Base-by-base conservation (phyloP, 257 asterid species). In the Cruciata laevipes region DNA sequence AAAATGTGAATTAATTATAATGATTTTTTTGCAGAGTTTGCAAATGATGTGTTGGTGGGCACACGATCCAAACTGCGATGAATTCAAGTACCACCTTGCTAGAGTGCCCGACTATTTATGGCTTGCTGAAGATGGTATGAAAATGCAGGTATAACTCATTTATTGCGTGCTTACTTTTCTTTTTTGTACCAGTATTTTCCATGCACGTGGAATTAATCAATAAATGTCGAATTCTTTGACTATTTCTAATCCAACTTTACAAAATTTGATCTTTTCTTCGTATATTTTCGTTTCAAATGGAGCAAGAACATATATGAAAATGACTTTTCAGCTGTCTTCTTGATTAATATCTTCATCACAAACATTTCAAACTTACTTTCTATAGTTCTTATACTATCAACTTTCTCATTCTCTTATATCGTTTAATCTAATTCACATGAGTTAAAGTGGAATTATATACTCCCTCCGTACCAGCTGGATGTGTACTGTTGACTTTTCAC, bases 41-140 rank as follows among this genome's bases (percentile, higher is more conserved):
- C 88, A 90, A 71, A 90, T 90, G 91, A 87, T 90, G 94, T 85
- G 94, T 44, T 90, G 93, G 85, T 85, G 89, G 86, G 95, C 95
- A 1, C 82, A 85, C 17, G 86, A 87, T 67, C 95, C 95, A 1
- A 67, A 80, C 4, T 68, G 97, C 6, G 87, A 81, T 0, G 95
- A 90, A 65, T 84, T 87, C 42, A 90, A 84, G 76, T 65, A 78
- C 66, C 97, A 90, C 64, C 76, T 90, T 7, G 97, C 97, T 6
- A 83, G 97, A 58, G 86, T 90, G 18, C 87, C 91, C 1, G 97
- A 90, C 55, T 87, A 85, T 62, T 61, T 90, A 71, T 90, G 97
- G 97, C 82, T 90, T 7, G 97, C 95, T 0, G 97, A 90, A 75
- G 97, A 90, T 75, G 97, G 97, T 69, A 89, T 89, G 97, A 89